Percentiles rank a stretch among this genome's conserved stretches.
These are phyloP conservation scores for Diaporthe australafricana DNA, from an alignment of 2,329 filamentous ascomycete species.

Conservation along the genomic window DNA sequence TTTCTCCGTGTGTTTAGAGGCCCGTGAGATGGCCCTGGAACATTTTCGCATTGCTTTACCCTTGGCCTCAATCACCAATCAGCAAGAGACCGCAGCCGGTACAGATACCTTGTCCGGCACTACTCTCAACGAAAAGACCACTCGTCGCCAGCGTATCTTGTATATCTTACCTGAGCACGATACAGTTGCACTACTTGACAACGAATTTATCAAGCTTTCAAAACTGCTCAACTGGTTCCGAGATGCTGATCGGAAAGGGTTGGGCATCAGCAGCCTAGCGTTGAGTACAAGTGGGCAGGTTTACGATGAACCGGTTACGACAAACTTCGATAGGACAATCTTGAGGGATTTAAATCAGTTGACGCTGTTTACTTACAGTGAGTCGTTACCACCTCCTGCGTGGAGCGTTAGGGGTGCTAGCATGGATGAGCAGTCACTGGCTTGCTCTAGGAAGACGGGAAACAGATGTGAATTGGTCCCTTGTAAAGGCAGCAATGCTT, in stretches of 20 bases:
- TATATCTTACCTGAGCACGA: constrained; percentile 47
- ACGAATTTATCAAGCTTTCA: constrained; percentile 41
- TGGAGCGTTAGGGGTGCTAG: constrained; percentile 41
- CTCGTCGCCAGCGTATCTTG: constrained; percentile 40
- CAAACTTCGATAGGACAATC: constrained; percentile 39
- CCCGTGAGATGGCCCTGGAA: constrained; percentile 45
- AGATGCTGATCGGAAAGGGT: constrained; percentile 38
- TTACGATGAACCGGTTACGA: constrained; percentile 40
- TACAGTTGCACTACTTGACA: constrained; percentile 47
- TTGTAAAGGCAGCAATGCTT: constrained; percentile 39
- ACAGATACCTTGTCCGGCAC: constrained; percentile 1
- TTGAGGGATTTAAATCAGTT: constrained; percentile 46
- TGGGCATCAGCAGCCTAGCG: constrained; percentile 43
- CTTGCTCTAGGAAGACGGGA: not conserved
- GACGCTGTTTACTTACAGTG: constrained; percentile 46
- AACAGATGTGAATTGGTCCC: constrained; percentile 37
- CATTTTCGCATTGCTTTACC: constrained; percentile 47
- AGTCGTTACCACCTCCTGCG: constrained; percentile 41
- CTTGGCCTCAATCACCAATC: constrained; percentile 37
- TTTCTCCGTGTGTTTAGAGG: constrained; percentile 47
- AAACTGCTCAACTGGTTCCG: constrained; percentile 41
- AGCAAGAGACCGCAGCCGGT: constrained; percentile 34
- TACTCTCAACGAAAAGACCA: not conserved
- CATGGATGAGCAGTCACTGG: not conserved
- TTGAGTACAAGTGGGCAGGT: constrained; percentile 43